Evolutionary conservation across 305 asterid genomes (phyloP).

Genomic region (Fraxinus velutina): DNA sequence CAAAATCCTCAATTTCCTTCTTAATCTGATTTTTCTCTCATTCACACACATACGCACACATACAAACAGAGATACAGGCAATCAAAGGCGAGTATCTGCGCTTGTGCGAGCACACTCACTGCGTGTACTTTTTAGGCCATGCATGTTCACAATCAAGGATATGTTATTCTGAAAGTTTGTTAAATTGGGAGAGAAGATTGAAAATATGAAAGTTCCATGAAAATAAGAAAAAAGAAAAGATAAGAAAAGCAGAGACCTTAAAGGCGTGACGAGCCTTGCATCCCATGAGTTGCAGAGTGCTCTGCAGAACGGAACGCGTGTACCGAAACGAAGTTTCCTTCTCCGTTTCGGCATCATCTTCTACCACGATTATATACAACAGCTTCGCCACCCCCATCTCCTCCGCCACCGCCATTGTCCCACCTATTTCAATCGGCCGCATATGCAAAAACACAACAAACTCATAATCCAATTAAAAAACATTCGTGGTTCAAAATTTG

Average conservation of each 20-base stretch:
- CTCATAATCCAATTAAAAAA: conserved; percentile 8
- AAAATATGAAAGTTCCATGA: neutral
- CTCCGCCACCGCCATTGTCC: conserved; percentile 51
- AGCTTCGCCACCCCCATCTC: conserved; percentile 52
- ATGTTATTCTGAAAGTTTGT: conserved; percentile 8
- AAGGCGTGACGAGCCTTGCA: conserved; percentile 96
- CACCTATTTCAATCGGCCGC: conserved; percentile 22
- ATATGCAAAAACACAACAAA: conserved; percentile 20
- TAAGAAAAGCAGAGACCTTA: conserved; percentile 42
- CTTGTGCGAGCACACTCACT: neutral
- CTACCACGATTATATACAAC: conserved; percentile 74
- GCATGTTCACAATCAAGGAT: conserved; percentile 26
- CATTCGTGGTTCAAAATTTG: neutral
- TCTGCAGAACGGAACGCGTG: conserved; percentile 89
- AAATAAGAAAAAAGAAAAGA: neutral
- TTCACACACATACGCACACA: neutral
- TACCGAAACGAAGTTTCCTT: conserved; percentile 51
- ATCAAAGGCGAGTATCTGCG: neutral
- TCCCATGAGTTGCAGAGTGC: conserved; percentile 93
- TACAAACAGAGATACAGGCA: neutral
- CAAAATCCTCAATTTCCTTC: neutral
- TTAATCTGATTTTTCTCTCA: conserved; percentile 6
- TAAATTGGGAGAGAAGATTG: neutral
- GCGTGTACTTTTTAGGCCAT: conserved; percentile 17
- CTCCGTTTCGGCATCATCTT: conserved; percentile 37